phyloP scores from a whole-genome alignment of 2,329 filamentous ascomycete species.

The Volutella citrinella region DNA sequence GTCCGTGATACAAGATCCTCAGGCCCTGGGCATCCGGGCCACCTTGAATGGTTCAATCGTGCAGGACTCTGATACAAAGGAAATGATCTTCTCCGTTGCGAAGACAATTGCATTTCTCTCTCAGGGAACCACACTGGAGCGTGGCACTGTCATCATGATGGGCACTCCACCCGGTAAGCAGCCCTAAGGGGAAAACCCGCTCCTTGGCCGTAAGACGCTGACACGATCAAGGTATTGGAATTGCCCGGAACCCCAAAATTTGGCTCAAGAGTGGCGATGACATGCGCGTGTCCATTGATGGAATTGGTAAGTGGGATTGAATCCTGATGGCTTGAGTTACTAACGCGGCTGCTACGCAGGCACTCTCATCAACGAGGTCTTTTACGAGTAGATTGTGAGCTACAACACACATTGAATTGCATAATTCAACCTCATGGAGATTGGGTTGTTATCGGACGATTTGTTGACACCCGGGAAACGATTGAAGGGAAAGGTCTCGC shows the following conservation, averaged over 20 bases:
- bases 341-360: background rate
- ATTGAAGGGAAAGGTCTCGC: too few relatives aligned
- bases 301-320: background rate
- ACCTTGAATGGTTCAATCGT: slow-evolving; percentile 34
- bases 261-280: background rate
- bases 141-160: slow-evolving; percentile 61
- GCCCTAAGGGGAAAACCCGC: too few relatives aligned
- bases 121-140: slow-evolving; percentile 56
- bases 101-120: slow-evolving; percentile 56
- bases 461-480: too few relatives aligned
- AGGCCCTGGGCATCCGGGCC: slow-evolving; percentile 29
- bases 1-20: slow-evolving; percentile 27
- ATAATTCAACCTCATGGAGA: too few relatives aligned
- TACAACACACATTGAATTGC: too few relatives aligned
- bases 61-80: slow-evolving; percentile 34
- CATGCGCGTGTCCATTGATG: background rate
- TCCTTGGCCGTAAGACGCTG: too few relatives aligned
- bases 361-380: background rate
- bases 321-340: too few relatives aligned
- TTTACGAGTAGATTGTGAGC: too few relatives aligned
- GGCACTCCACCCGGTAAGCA: slow-evolving; percentile 50
- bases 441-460: too few relatives aligned
- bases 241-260: background rate
- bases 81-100: slow-evolving; percentile 57
- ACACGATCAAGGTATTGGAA: background rate